phyloP scores from a whole-genome alignment of 768 basidiomycete species.

The Coprinopsis marcescibilis region DNA sequence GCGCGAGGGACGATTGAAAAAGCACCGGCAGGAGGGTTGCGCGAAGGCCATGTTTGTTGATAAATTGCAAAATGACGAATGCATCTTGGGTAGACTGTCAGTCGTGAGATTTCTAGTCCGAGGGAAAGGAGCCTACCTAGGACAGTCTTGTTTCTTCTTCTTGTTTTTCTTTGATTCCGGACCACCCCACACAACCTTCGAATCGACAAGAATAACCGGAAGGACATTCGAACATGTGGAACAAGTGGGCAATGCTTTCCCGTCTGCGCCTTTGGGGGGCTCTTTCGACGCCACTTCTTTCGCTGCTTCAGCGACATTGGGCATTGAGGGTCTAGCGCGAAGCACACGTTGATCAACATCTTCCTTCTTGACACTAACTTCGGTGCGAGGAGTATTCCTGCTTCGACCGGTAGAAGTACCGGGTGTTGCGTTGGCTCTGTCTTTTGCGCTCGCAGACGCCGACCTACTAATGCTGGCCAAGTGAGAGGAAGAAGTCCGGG shows the following conservation, averaged over 20 bases:
- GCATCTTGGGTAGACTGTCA: constrained; percentile 54
- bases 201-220: constrained; percentile 72
- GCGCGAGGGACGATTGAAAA: constrained; percentile 43
- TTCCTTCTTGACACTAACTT: constrained; percentile 40
- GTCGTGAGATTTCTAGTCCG: not conserved
- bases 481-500: constrained; percentile 27
- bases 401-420: constrained; percentile 19
- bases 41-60: constrained; percentile 62
- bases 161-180: constrained; percentile 47
- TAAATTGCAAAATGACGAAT: constrained; percentile 80
- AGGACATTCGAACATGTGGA: constrained; percentile 65
- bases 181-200: constrained; percentile 69
- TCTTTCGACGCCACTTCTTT: constrained; percentile 34
- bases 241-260: constrained; percentile 65
- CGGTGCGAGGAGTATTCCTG: constrained; percentile 22
- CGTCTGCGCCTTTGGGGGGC: constrained; percentile 54
- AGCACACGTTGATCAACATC: constrained; percentile 48
- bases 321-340: constrained; percentile 40
- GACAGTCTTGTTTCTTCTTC: constrained; percentile 67
- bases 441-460: constrained; percentile 32
- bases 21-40: constrained; percentile 44
- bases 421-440: constrained; percentile 27
- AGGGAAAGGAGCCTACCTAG: constrained; percentile 44
- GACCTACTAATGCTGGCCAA: not conserved
- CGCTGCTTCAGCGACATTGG: constrained; percentile 28